These are phyloP conservation scores for Austroboletus eburneus DNA, from an alignment of 768 basidiomycete genomes.

Conservation along the genomic window DNA sequence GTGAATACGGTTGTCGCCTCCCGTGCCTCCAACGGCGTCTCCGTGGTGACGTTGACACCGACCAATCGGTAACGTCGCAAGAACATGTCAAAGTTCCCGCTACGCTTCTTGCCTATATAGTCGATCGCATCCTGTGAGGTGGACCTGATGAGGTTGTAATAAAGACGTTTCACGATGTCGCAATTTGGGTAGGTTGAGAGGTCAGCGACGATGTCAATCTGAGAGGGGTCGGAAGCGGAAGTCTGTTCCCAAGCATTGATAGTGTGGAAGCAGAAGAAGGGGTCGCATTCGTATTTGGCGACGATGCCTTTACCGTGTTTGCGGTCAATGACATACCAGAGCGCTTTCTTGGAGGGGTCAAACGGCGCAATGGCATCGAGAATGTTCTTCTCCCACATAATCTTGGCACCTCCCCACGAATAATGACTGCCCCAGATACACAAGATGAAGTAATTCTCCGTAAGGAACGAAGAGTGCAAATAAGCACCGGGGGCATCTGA, in stretches of 20 bases:
- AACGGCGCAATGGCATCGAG: conserved; percentile 33
- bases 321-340: conserved; percentile 39
- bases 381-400: conserved; percentile 31
- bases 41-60: conserved; percentile 17
- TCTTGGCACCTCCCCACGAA: conserved; percentile 25
- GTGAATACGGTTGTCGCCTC: conserved; percentile 20
- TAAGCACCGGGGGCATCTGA: conserved; percentile 38
- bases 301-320: conserved; percentile 33
- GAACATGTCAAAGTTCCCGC: conserved; percentile 15
- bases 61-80: conserved; percentile 31
- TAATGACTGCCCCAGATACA: conserved; percentile 33
- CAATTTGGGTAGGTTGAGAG: conserved; percentile 33
- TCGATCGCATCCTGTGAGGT: conserved; percentile 23
- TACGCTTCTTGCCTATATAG: conserved; percentile 20
- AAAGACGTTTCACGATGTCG: conserved; percentile 30
- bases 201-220: conserved; percentile 34
- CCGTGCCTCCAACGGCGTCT: conserved; percentile 10
- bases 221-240: conserved; percentile 19
- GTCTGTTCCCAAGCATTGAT: conserved; percentile 37
- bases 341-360: conserved; percentile 22
- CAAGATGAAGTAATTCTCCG: conserved; percentile 34
- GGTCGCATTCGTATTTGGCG: conserved; percentile 33
- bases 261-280: conserved; percentile 39
- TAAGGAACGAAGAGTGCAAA: conserved; percentile 36
- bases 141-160: conserved; percentile 28